A percentile compares a stretch with the other conserved stretches of the same genome.
phyloP scores from a whole-genome alignment of 208 protist genomes.

The Leptomonas seymouri region DNA sequence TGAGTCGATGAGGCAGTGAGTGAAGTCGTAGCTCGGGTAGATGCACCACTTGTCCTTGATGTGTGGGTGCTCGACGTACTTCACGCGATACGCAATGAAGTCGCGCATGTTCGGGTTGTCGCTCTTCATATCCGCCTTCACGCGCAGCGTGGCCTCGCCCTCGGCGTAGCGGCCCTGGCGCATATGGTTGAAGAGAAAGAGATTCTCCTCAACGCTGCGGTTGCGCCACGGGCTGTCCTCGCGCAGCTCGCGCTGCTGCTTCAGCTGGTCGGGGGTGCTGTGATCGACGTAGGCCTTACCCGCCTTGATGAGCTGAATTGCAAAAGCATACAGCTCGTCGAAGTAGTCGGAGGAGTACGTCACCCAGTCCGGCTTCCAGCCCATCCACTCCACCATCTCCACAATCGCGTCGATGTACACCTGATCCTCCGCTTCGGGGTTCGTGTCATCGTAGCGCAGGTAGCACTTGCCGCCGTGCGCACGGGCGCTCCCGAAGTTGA shows the following conservation, averaged over 20 bases:
- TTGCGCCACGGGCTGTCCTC: slow-evolving; percentile 93
- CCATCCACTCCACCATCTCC: slow-evolving; percentile 94
- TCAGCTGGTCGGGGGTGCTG: slow-evolving; percentile 96
- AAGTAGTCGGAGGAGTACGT: slow-evolving; percentile 99
- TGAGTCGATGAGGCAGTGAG: slow-evolving; percentile 99
- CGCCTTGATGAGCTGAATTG: slow-evolving; percentile 97
- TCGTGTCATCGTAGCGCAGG: slow-evolving; percentile 99
- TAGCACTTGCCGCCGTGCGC: slow-evolving; percentile 94
- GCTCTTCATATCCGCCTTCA: slow-evolving; percentile 98
- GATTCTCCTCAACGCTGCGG: slow-evolving; percentile 91
- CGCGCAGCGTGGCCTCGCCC: slow-evolving; percentile 96
- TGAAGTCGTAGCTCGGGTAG: slow-evolving; percentile 99
- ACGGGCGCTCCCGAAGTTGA: slow-evolving; percentile 98
- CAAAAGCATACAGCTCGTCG: slow-evolving; percentile 97
- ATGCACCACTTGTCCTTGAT: slow-evolving; percentile 97
- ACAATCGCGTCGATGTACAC: slow-evolving; percentile 98
- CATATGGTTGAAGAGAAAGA: slow-evolving; percentile 94
- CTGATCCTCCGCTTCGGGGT: slow-evolving; percentile 98
- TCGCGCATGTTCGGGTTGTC: slow-evolving; percentile 99
- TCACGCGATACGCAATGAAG: slow-evolving; percentile 99
- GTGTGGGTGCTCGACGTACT: slow-evolving; percentile 95
- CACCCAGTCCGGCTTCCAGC: slow-evolving; percentile 91
- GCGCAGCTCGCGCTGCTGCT: slow-evolving; percentile 80
- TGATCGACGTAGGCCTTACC: slow-evolving; percentile 98
- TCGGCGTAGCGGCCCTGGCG: slow-evolving; percentile 96